These are phyloP conservation scores for Starmera quercuum DNA, from an alignment of 805 yeast genomes.

Conservation along the genomic window DNA sequence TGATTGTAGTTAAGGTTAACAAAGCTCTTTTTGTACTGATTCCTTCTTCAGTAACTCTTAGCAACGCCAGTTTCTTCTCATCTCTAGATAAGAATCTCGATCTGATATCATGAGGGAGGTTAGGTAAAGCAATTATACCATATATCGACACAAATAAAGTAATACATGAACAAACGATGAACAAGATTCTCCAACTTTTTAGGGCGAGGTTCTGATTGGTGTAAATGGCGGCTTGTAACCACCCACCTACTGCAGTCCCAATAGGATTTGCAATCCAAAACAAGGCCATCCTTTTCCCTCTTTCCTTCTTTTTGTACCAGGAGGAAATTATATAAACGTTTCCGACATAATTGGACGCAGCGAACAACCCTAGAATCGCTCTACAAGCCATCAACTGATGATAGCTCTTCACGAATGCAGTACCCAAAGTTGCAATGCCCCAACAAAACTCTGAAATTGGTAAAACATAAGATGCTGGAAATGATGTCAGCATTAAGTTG, in stretches of 20 bases:
- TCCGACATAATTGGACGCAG: conserved; percentile 34
- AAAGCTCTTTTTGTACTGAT: not conserved
- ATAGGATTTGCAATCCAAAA: conserved; percentile 32
- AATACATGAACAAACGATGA: conserved; percentile 34
- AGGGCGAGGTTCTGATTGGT: conserved; percentile 29
- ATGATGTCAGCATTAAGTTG: conserved; percentile 24
- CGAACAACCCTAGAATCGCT: conserved; percentile 36
- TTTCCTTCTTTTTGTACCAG: conserved; percentile 37
- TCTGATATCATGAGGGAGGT: conserved; percentile 13
- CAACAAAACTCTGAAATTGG: conserved; percentile 27
- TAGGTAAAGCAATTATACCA: conserved; percentile 38
- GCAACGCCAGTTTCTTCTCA: conserved; percentile 14
- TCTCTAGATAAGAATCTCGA: conserved; percentile 20
- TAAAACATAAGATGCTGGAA: conserved; percentile 24
- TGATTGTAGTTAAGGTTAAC: not conserved
- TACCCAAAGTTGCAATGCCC: conserved; percentile 29
- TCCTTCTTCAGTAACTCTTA: conserved; percentile 1
- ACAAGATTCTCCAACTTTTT: conserved; percentile 42
- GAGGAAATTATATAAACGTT: conserved; percentile 30
- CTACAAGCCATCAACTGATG: conserved; percentile 32
- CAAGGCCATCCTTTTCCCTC: conserved; percentile 32
- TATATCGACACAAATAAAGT: conserved; percentile 34
- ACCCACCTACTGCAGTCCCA: conserved; percentile 37
- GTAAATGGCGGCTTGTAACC: conserved; percentile 36
- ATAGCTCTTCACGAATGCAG: conserved; percentile 22